Base-by-base conservation (phyloP, 495 filamentous ascomycete species). In the Glarea lozoyensis region DNA sequence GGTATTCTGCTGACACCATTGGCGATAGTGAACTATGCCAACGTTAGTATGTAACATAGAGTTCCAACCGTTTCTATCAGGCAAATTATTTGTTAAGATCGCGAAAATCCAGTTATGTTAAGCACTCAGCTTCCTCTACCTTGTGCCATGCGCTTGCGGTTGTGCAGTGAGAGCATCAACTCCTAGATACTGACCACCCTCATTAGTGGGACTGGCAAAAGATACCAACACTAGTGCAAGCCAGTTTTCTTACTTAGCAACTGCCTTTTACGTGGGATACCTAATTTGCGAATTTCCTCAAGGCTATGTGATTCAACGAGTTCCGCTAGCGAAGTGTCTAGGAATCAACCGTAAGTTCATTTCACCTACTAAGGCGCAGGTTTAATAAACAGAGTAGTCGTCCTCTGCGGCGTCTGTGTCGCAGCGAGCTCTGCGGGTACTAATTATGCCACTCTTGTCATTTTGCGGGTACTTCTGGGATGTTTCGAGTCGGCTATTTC, bases 181-280 rank as follows among this genome's bases (percentile, higher is more conserved):
- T n/a, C n/a, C n/a, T n/a, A n/a, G n/a, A n/a, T 81, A 16, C 25
- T 29, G 25, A 29, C 25, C 7, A 29, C 25, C 25, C n/a, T 29
- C 25, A 29, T n/a, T n/a, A 29, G 76, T 79, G 73, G 76, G 76
- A 0, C 62, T 81, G 20, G 66, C 66, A 47, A 62, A 57, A 22
- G 69, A 75, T 40, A 47, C 71, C 16, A 6, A 18, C 33, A 36
- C 33, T 15, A 12, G 10, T 15, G 37, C 16, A 12, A 40, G 21
- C 37, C 43, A 69, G 36, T 67, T 72, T 45, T 66, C 72, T n/a
- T 29, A 29, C 25, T 29, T 29, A 29, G 25, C 25, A n/a, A 29
- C 25, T 29, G 25, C 25, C n/a, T 81, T 81, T 48, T 79, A 79
- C 50, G 76, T 79, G 34, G 76, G 74, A 10, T 80, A 79, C 48